Conservation (phyloP, 345 rosid genomes). For the Citrus maxima region DNA sequence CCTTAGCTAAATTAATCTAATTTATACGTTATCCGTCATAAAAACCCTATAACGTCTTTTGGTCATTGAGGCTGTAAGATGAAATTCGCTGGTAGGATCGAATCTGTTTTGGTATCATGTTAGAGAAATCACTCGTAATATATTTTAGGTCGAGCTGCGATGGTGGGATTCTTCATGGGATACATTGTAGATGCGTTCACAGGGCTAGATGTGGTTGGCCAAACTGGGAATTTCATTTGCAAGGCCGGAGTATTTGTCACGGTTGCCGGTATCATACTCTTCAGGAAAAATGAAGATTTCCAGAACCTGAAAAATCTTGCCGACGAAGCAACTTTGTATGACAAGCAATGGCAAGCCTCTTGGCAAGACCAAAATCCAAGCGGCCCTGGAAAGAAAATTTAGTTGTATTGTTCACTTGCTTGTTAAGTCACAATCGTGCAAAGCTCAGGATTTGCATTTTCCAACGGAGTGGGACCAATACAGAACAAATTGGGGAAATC, state of each 20-base stretch:
- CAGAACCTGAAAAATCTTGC: conserved; percentile 29
- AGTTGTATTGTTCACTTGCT: neutral
- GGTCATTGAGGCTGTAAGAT: no score
- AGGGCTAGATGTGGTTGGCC: conserved; percentile 40
- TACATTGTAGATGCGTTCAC: conserved; percentile 41
- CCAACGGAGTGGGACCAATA: no score
- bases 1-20: no score
- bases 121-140: neutral
- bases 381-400: neutral
- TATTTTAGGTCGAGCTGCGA: conserved; percentile 51
- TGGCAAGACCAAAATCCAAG: conserved; percentile 29
- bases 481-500: no score
- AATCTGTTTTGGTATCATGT: no score
- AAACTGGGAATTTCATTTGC: conserved; percentile 41
- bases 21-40: no score
- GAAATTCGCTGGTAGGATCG: neutral
- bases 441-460: no score
- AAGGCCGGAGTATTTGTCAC: conserved; percentile 41
- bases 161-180: conserved; percentile 50
- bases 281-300: conserved; percentile 30
- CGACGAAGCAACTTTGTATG: conserved; percentile 48
- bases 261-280: conserved; percentile 21
- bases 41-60: no score
- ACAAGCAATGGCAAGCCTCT: conserved; percentile 55
- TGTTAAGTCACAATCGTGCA: neutral